Percentiles rank a stretch among this genome's conserved stretches.
These are phyloP conservation scores for Neurospora intermedia DNA, from an alignment of 495 filamentous ascomycete genomes.

Conservation along the genomic window DNA sequence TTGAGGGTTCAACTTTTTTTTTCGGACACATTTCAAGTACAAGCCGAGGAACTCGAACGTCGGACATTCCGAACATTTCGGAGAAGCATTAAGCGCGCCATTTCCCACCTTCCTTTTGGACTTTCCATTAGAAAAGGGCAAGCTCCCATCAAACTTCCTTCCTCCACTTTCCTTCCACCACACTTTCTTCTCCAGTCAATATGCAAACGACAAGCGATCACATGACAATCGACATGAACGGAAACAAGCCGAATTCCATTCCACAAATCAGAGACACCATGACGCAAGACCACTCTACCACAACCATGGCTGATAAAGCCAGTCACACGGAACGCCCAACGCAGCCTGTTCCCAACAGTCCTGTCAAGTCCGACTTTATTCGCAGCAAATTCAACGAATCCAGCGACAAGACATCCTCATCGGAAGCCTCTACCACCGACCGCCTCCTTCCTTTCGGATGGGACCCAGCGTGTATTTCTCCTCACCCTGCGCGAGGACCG, in stretches of 20 bases:
- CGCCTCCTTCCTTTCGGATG: background rate
- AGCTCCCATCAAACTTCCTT: background rate
- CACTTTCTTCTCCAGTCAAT: background rate
- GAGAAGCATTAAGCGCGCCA: no score
- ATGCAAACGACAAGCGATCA: background rate
- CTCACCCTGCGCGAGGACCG: no score
- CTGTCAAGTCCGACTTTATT: background rate
- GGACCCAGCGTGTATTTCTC: background rate
- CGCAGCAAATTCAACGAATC: background rate
- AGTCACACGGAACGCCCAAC: background rate
- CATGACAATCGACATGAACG: background rate
- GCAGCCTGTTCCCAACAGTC: background rate
- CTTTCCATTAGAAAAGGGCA: background rate
- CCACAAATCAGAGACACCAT: background rate
- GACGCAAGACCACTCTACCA: background rate
- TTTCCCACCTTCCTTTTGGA: background rate
- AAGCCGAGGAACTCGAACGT: background rate
- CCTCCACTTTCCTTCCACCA: background rate
- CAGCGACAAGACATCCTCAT: background rate
- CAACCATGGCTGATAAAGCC: background rate
- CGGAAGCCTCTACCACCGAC: background rate
- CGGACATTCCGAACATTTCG: background rate
- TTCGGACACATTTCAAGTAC: background rate
- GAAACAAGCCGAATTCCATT: background rate
- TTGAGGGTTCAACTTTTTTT: background rate